phyloP scores from a whole-genome alignment of 2,329 filamentous ascomycete species.

The Monilinia aucupariae region DNA sequence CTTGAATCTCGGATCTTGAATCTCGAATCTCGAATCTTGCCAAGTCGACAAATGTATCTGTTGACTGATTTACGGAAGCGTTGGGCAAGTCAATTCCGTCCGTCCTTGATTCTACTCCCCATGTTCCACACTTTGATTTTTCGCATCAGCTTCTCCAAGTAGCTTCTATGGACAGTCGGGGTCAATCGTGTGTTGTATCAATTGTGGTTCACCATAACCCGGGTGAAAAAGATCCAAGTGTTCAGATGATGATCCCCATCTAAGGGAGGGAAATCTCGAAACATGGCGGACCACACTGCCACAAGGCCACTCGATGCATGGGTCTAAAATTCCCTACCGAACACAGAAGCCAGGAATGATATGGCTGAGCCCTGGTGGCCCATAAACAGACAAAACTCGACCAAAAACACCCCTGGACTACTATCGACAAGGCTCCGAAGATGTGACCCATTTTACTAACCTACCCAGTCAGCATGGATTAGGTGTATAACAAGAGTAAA shows the following conservation, averaged over 20 bases:
- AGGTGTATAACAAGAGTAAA: slow-evolving; percentile 21
- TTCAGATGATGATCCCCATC: slow-evolving; percentile 32
- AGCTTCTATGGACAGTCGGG: slow-evolving; percentile 11
- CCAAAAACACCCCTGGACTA: slow-evolving; percentile 25
- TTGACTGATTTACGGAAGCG: slow-evolving; percentile 4
- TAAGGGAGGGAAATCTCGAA: slow-evolving; percentile 28
- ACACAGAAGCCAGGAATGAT: slow-evolving; percentile 21
- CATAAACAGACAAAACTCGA: slow-evolving; percentile 26
- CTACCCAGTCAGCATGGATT: slow-evolving; percentile 26
- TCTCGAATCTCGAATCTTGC: slow-evolving; percentile 7
- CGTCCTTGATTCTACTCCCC: slow-evolving; percentile 9
- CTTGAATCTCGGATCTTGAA: too few relatives aligned
- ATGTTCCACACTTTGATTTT: slow-evolving; percentile 2
- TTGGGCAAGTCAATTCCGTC: slow-evolving; percentile 10
- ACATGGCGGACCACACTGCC: slow-evolving; percentile 24
- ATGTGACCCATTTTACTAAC: slow-evolving; percentile 21
- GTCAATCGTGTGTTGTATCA: slow-evolving; percentile 23
- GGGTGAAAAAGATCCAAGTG: slow-evolving; percentile 30
- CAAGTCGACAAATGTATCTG: slow-evolving; percentile 6
- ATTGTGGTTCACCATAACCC: slow-evolving; percentile 31
- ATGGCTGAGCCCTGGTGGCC: slow-evolving; percentile 21
- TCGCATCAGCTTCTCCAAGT: slow-evolving; percentile 15
- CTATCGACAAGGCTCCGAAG: slow-evolving; percentile 33
- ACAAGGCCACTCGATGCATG: slow-evolving; percentile 26
- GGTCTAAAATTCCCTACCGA: slow-evolving; percentile 20